These are phyloP conservation scores for Lactifluus subvellereus DNA, from an alignment of 768 basidiomycete species.

Conservation along the genomic window DNA sequence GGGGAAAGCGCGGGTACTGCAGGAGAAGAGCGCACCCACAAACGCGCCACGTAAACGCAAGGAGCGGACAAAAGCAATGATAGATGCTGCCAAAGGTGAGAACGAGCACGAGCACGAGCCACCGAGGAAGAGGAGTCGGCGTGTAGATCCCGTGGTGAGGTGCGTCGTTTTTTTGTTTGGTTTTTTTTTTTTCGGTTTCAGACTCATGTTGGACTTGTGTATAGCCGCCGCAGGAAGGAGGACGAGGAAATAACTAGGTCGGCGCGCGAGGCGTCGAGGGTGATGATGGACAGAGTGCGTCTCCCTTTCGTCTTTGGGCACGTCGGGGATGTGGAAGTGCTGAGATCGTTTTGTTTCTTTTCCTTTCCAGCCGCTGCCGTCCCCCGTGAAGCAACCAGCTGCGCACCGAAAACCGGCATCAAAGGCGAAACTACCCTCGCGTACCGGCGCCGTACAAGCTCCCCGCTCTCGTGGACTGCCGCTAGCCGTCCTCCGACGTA, in stretches of 20 bases:
- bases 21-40: neutral
- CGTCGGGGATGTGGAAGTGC: too few species aligned
- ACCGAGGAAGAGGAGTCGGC: conserved; percentile 6
- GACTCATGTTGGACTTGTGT: neutral
- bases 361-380: conserved; percentile 1
- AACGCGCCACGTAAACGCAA: conserved; percentile 5
- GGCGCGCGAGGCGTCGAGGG: neutral
- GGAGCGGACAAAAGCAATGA: neutral
- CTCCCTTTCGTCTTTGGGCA: neutral
- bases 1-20: neutral
- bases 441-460: neutral
- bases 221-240: conserved; percentile 6
- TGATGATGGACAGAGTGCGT: neutral
- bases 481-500: conserved; percentile 4
- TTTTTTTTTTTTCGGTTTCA: neutral
- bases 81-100: neutral
- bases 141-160: neutral
- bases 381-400: neutral
- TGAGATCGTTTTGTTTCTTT: neutral
- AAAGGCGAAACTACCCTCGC: neutral
- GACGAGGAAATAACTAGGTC: conserved; percentile 1
- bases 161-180: neutral
- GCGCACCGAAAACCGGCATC: neutral
- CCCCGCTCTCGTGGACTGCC: conserved; percentile 9
- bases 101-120: neutral